Conservation (phyloP, 2,329 filamentous ascomycete genomes). For the Ramichloridium luteum region DNA sequence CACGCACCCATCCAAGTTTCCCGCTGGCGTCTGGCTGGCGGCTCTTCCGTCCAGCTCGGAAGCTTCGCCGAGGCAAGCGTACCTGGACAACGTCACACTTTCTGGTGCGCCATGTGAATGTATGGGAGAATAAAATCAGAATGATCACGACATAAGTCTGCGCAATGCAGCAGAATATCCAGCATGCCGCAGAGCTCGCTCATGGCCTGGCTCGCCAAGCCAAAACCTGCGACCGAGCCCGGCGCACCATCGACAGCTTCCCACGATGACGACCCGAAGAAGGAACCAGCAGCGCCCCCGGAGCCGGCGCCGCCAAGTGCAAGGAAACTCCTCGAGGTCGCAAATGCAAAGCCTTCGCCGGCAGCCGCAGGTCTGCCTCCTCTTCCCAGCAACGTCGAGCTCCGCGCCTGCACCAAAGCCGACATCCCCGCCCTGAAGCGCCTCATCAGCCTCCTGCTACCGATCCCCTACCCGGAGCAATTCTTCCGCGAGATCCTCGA, state of each 20-base stretch:
- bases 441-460: constrained; percentile 46
- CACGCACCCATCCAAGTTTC: constrained; percentile 6
- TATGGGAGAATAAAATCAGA: too few relatives aligned
- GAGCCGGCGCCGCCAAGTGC: constrained; percentile 1
- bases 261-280: neutral
- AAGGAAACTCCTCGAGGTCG: neutral
- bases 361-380: too few relatives aligned
- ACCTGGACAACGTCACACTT: too few relatives aligned
- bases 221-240: constrained; percentile 23
- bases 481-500: constrained; percentile 51
- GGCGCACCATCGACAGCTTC: constrained; percentile 7
- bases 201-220: constrained; percentile 37
- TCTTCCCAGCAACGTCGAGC: constrained; percentile 39
- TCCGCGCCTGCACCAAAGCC: constrained; percentile 40
- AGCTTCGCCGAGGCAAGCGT: constrained; percentile 6
- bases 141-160: too few relatives aligned
- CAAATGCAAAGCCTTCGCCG: too few relatives aligned
- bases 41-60: constrained; percentile 15
- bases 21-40: constrained; percentile 3
- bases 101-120: too few relatives aligned
- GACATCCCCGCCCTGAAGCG: constrained; percentile 45
- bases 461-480: constrained; percentile 47
- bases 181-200: constrained; percentile 38
- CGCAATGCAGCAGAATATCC: too few relatives aligned
- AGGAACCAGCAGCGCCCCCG: constrained; percentile 6